Evolutionary conservation across 1,139 yeast species (phyloP), one percentile per base, ranked within the genome.

Genomic region (Geotrichum klebahnii): DNA sequence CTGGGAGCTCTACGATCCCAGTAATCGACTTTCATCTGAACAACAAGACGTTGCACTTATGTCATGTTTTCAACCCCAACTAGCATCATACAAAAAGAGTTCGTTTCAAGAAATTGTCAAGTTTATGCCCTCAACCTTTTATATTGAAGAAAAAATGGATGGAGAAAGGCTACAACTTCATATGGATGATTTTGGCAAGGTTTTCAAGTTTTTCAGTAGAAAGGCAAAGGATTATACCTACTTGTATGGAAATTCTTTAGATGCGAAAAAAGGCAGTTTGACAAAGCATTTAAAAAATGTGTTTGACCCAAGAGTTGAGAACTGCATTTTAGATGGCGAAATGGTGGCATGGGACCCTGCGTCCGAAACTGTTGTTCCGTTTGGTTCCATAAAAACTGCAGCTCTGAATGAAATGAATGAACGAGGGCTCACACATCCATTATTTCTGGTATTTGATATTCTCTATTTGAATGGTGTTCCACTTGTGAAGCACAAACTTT

Each of bases 111-210:
- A 70, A 19, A 67, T 82, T 17, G 75, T 81, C 16, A 61, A 63
- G 10, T 70, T 67, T 33, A 70, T 83, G 68, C 57, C 58, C 3
- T 50, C 50, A 2, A 45, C 59, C 5, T 88, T 88, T 61, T 78
- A 75, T 51, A 80, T 92, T 23, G 97, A 92, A 61, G 97, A 92
- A 64, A 92, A 92, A 63, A 77, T 89, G 71, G 97, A 92, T 66
- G 98, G 98, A 2, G 97, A 90, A 63, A 69, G 98, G 56, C 80
- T 87, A 63, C 81, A 86, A 48, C 58, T 89, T 34, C 97, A 92
- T 64, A 70, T 76, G 67, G 67, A 67, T 24, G 62, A 67, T 6
- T 67, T 61, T 52, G 71, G 74, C 48, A 57, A 64, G 8, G 63
- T 67, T 3, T 78, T 84, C 60, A 76, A 75, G 54, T 89, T 79